phyloP scores from a whole-genome alignment of 768 basidiomycete species.

The Infundibulicybe gibba region DNA sequence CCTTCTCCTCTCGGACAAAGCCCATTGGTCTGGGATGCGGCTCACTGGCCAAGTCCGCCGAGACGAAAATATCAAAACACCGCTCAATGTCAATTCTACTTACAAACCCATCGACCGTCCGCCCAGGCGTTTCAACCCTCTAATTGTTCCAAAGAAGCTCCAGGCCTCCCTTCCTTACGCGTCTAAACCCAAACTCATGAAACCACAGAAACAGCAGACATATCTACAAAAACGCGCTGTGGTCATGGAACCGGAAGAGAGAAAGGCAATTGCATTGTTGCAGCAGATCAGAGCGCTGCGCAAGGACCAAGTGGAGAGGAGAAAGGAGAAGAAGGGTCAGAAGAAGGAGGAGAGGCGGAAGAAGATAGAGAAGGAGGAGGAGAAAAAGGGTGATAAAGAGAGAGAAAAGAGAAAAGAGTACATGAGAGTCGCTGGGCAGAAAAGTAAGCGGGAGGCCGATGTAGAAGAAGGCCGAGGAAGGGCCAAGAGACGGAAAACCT shows the following conservation, averaged over 20 bases:
- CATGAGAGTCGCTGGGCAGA: constrained; percentile 70
- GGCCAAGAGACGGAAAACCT: constrained; percentile 51
- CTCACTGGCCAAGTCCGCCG: constrained; percentile 89
- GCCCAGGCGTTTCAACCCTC: constrained; percentile 84
- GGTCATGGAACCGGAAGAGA: constrained; percentile 93
- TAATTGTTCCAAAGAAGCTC: constrained; percentile 86
- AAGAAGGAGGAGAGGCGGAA: constrained; percentile 64
- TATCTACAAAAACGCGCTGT: constrained; percentile 95
- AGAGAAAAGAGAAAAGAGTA: constrained; percentile 75
- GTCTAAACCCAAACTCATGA: constrained; percentile 85
- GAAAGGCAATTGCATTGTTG: constrained; percentile 82
- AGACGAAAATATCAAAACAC: constrained; percentile 84
- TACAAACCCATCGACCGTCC: constrained; percentile 83
- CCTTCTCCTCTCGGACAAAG: constrained; percentile 78
- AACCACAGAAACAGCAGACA: constrained; percentile 68
- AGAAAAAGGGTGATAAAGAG: constrained; percentile 58
- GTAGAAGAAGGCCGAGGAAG: constrained; percentile 49
- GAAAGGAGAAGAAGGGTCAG: constrained; percentile 87
- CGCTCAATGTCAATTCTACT: constrained; percentile 75
- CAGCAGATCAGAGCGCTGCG: constrained; percentile 92
- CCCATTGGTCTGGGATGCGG: constrained; percentile 91
- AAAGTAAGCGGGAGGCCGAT: constrained; percentile 64
- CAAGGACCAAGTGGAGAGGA: constrained; percentile 78
- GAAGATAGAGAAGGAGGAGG: constrained; percentile 70
- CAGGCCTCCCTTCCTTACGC: constrained; percentile 90